Evolutionary conservation across 768 basidiomycete genomes (phyloP), one percentile per base, ranked within the genome.

Genomic region (Suillus luteus): DNA sequence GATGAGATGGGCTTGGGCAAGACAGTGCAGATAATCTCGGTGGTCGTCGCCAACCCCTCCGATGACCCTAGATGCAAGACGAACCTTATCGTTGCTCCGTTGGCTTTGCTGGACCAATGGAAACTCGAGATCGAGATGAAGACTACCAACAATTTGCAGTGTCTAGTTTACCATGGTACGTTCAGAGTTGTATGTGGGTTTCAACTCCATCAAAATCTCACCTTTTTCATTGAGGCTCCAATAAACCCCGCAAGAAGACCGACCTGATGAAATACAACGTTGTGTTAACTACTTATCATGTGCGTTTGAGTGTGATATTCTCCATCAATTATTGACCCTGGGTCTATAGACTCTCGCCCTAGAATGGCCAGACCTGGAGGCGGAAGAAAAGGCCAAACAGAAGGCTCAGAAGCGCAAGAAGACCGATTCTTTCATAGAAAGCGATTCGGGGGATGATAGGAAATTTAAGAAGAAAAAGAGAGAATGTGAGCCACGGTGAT

Each of bases 31-130:
- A 85, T 83, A 78, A 91, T 92, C 59, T 85, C 89, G 0, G 70
- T 79, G 1, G 84, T 91, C 68, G 75, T 83, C 33, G 78, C 78
- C 60, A 89, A 91, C 69, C 77, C 71, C 8, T 82, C 87, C 0
- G 62, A 68, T 1, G 81, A 89, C 65, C 80, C 80, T 0, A 72
- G 70, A 24, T 78, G 82, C 73, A 89, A 88, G 73, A 85, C 86
- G 0, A 92, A 84, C 27, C 79, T 93, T 1, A 85, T 93, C 62
- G 71, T 92, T 31, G 86, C 88, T 2, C 88, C 87, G 8, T 73
- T 86, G 17, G 86, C 89, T 1, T 75, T 92, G 9, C 78, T 92
- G 12, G 81, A 85, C 57, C 91, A 92, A 64, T 88, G 87, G 87
- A 82, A 83, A 69, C 69, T 78, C 38, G 87, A 88, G 73, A 83